Evolutionary conservation across 176 grass and related monocot genomes (phyloP), one percentile per base, ranked within the genome.

Genomic region (Zoysia pacifica): DNA sequence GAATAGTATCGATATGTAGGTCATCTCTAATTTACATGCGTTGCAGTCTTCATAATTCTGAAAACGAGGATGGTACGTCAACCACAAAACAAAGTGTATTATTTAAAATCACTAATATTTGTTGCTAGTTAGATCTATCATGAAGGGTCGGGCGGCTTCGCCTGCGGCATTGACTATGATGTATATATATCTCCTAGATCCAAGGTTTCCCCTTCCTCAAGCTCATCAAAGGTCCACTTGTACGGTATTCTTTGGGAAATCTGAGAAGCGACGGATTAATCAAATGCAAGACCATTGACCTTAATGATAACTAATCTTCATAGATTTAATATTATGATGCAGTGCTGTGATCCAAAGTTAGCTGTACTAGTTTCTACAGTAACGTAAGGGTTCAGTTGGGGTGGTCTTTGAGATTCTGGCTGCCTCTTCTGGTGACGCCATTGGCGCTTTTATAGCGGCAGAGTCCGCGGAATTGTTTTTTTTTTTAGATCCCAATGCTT

Each of bases 401-500:
- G 68, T 28, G 78, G 73, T 60, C 47, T 81, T 87, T 75, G 76
- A 84, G 76, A 82, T 78, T 81, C 78, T 64, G 48, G 69, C 64
- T 68, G 59, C 68, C 39, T 81, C 41, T 69, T 82, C 62, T 51
- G 39, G 36, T 71, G 76, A 78, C 70, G 62, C 59, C 56, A 73
- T 76, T 69, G 77, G 81, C 74, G 60, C 51, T 74, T 37, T 14
- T 19, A 73, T 66, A 67, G 11, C 79, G 61, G 77, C 20, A 12
- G 12, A 81, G 58, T 67, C 69, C 19, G 72, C 42, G 77, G 28
- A 77, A 77, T 59, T 58, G 67, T 41, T 91, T 80, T 84, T 91
- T 80, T 84, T 91, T 91, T 91, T 75, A 75, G 86, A 91, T 89
- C 88, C 79, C 91, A 28, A 89, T 83, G 75, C 64, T 77, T 81